Conservation (phyloP, 1,139 yeast genomes). For the Geotrichum phurueaensis region DNA sequence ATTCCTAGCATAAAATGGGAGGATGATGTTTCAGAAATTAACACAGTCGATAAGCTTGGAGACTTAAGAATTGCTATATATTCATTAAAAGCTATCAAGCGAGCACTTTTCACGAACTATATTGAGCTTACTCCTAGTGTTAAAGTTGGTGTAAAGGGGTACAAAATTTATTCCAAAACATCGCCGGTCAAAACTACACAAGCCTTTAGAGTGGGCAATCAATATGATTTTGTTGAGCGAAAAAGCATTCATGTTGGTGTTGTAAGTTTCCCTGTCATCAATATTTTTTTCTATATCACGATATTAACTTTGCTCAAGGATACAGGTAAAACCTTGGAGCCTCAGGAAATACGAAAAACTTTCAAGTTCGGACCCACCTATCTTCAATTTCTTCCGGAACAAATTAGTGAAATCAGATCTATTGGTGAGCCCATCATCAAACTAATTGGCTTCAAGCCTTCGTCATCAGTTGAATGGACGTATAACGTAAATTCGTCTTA, state of each 20-base stretch:
- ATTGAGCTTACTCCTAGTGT: constrained; percentile 47
- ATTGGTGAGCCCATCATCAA: constrained; percentile 44
- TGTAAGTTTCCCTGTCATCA: not conserved
- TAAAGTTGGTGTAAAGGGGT: constrained; percentile 66
- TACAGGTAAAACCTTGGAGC: constrained; percentile 43
- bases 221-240: constrained; percentile 43
- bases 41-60: constrained; percentile 4
- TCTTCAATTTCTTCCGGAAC: constrained; percentile 39
- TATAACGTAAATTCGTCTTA: constrained; percentile 51
- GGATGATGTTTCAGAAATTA: not conserved
- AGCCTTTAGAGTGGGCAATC: constrained; percentile 32
- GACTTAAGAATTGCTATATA: constrained; percentile 1
- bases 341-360: constrained; percentile 37
- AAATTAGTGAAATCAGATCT: constrained; percentile 33
- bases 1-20: constrained; percentile 9
- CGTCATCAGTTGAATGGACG: constrained; percentile 28
- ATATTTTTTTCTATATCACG: not conserved
- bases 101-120: constrained; percentile 61
- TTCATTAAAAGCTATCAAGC: constrained; percentile 42
- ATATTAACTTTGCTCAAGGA: constrained; percentile 8
- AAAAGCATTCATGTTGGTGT: constrained; percentile 37
- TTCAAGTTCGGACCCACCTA: constrained; percentile 44
- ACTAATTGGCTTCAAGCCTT: constrained; percentile 62
- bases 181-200: constrained; percentile 41
- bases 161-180: constrained; percentile 54